phyloP scores from a whole-genome alignment of 2,329 filamentous ascomycete genomes.

The Aspergillus fructus region DNA sequence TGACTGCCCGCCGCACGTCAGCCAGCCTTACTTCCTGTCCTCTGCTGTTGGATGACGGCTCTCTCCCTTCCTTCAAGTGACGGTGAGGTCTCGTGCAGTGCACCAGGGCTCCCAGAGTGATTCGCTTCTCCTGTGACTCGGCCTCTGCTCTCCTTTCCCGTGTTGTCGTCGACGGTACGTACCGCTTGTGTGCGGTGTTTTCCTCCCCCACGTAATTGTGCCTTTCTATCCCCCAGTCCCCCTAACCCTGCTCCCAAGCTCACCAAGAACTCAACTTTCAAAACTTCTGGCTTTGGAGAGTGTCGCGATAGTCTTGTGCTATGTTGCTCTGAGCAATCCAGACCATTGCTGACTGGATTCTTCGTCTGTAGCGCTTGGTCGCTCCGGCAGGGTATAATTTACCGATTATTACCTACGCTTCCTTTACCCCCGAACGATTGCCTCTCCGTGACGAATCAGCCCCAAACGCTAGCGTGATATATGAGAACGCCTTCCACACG shows the following conservation, averaged over 20 bases:
- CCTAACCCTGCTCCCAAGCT: constrained; percentile 7
- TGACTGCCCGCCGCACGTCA: constrained; percentile 14
- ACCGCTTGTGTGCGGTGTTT: constrained; percentile 1
- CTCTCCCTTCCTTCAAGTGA: constrained; percentile 18
- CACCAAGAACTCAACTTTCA: not conserved
- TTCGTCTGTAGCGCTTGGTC: constrained; percentile 25
- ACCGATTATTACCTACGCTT: constrained; percentile 12
- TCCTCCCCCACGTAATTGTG: constrained; percentile 4
- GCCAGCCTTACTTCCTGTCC: constrained; percentile 16
- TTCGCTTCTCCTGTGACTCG: constrained; percentile 1
- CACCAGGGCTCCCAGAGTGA: constrained; percentile 16
- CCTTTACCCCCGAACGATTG: constrained; percentile 3
- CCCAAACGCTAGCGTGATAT: constrained; percentile 10
- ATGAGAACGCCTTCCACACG: constrained; percentile 12
- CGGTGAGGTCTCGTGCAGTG: constrained; percentile 20
- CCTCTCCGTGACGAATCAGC: constrained; percentile 13
- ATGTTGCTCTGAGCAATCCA: not conserved
- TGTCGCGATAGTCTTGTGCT: not conserved
- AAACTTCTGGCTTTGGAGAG: not conserved
- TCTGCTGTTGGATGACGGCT: constrained; percentile 21
- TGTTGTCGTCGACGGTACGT: constrained; percentile 31
- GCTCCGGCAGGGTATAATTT: constrained; percentile 26
- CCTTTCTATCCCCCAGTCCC: not conserved
- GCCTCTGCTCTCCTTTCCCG: not conserved
- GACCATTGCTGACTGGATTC: constrained; percentile 19